Evolutionary conservation across 2,329 filamentous ascomycete genomes (phyloP).

Genomic region (Penicillium sp.): DNA sequence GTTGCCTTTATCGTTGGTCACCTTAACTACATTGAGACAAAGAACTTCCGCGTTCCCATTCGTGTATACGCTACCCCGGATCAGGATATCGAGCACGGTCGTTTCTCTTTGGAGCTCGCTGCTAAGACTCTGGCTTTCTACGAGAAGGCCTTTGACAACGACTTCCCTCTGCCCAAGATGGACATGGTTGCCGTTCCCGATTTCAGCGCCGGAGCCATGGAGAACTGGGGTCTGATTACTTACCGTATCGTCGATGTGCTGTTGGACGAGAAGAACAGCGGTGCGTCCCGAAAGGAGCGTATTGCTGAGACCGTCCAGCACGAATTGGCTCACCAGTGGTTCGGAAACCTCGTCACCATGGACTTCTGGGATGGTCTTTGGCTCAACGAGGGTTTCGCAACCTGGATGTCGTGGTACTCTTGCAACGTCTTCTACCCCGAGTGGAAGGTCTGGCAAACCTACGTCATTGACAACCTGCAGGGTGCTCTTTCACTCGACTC

Average conservation of each 20-base stretch:
- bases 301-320: conserved; percentile 96
- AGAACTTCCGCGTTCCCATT: conserved; percentile 85
- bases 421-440: conserved; percentile 95
- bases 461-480: conserved; percentile 90
- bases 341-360: conserved; percentile 96
- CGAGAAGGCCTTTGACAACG: conserved; percentile 87
- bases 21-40: conserved; percentile 90
- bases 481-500: conserved; percentile 86
- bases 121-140: conserved; percentile 91
- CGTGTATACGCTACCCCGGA: conserved; percentile 92
- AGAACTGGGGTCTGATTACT: conserved; percentile 96
- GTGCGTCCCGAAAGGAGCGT: conserved; percentile 85
- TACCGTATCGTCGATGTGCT: conserved; percentile 91
- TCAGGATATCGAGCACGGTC: conserved; percentile 85
- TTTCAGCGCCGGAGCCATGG: conserved; percentile 94
- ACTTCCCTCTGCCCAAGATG: conserved; percentile 90
- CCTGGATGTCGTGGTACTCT: conserved; percentile 91
- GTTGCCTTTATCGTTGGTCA: conserved; percentile 92
- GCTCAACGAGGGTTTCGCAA: conserved; percentile 92
- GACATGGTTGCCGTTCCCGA: conserved; percentile 96
- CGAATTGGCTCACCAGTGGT: conserved; percentile 97
- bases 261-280: conserved; percentile 87
- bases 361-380: conserved; percentile 98
- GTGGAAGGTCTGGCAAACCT: conserved; percentile 97
- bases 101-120: conserved; percentile 86